A percentile compares a stretch with the other conserved stretches of the same genome.
Evolutionary conservation across 129 eudicot species (phyloP).

Genomic region (sunflower (Helianthus annuus)): DNA sequence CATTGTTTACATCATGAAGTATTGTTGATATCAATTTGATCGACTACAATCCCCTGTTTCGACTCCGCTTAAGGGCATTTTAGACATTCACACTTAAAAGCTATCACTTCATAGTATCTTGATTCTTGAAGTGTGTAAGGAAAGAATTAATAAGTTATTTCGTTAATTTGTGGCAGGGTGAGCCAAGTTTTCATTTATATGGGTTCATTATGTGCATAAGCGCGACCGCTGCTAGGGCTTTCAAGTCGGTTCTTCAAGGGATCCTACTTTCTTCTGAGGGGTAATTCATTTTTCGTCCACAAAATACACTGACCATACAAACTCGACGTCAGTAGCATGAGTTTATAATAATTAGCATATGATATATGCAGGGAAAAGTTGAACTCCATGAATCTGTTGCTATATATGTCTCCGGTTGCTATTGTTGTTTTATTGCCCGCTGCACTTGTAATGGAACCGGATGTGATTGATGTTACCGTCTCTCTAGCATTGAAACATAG

Average conservation of each 20-base stretch:
- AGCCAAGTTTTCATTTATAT: slow-evolving; percentile 86
- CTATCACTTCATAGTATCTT: not conserved
- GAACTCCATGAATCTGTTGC: slow-evolving; percentile 8
- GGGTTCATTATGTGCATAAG: slow-evolving; percentile 94
- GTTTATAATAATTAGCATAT: not conserved
- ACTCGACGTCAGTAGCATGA: not conserved
- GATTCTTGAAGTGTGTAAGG: slow-evolving; percentile 4
- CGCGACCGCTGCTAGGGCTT: slow-evolving; percentile 95
- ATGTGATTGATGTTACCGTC: slow-evolving; percentile 2
- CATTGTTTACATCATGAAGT: not conserved
- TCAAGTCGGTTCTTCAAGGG: slow-evolving; percentile 96
- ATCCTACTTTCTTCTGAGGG: slow-evolving; percentile 89
- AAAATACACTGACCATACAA: not conserved
- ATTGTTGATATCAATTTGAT: not conserved
- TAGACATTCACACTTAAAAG: not conserved
- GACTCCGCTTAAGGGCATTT: not conserved
- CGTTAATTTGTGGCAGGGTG: slow-evolving; percentile 56
- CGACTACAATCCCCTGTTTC: not conserved
- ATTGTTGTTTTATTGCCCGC: not conserved
- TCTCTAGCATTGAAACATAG: not conserved
- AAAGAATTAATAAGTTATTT: not conserved
- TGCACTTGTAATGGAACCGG: not conserved
- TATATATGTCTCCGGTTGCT: slow-evolving; percentile 5
- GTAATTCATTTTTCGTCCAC: slow-evolving; percentile 30
- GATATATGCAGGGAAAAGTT: slow-evolving; percentile 35